Evolutionary conservation across 345 rosid species (phyloP), one percentile per base, ranked within the genome.

Genomic region (Aquilaria malaccensis): DNA sequence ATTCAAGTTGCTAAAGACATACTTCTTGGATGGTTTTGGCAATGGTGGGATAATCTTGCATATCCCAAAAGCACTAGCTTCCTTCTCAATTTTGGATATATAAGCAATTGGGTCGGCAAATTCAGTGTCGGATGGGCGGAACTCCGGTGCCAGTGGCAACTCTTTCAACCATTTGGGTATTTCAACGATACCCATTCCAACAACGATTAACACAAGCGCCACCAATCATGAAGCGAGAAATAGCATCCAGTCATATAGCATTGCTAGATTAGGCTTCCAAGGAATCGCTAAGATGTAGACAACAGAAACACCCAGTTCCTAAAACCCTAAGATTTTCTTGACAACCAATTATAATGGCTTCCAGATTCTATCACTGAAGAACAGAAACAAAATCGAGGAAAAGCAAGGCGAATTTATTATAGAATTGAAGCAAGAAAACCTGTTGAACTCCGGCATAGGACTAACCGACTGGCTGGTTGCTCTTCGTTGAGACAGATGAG

Each of bases 91-190:
- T 75, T 86, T 95, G 3, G 99, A 95, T 66, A 95, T 91, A 50
- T 95, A 95, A 11, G 97, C 98, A 72, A 95, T 83, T 54, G 98
- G 99, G 79, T 95, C 99, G 13, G 98, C 88, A 55, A 95, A 91
- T 77, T 95, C 99, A 30, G 99, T 95, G 65, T 95, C 99, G 0
- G 98, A 91, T 11, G 99, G 99, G 54, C 89, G 75, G 65, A 79
- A 95, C 67, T 81, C 95, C 9, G 99, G 99, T 46, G 99, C 99
- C 67, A 83, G 64, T 12, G 94, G 96, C 88, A 91, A 70, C 63
- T 72, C 81, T 65, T 88, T 69, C n/a, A 95, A 80, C 99, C 99
- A 95, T 71, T 73, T 72, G 31, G 97, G 97, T 59, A 91, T 83
- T 66, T 95, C 96, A 71, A 87, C 94, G 76, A 78, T 83, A 67